Base-by-base conservation (phyloP, 768 basidiomycete genomes). In the Chalciporus pseudorubinellus region DNA sequence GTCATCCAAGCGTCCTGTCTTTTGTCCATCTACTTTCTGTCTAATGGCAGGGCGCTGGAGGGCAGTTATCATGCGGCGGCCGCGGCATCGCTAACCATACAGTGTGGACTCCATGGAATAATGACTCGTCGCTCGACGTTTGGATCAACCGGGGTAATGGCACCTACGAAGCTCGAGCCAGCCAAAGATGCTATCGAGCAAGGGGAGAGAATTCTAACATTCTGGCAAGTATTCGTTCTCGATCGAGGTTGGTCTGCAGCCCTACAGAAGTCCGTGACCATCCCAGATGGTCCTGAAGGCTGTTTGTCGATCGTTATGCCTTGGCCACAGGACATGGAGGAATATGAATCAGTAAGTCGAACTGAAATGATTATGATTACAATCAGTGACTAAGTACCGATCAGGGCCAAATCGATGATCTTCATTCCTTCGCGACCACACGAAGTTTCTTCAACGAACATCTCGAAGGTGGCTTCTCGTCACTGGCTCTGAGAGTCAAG, bases 211-310 rank as follows among this genome's bases (percentile, higher is more conserved):
- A 83, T 89, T 50, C 67, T 84, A 34, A 77, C 88, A 0, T 92
- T 92, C 59, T 92, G 89, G 89, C 87, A 90, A 63, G 86, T 88
- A 11, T 92, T 83, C 68, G 81, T 82, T 59, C 73, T 91, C 56
- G 89, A 92, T 67, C 80, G 84, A 26, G 89, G 87, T 62, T 90
- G 88, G 87, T 88, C 88, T 19, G 82, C 85, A 6, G 79, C 82
- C 10, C 76, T 90, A 6, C 83, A 81, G 26, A 84, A 84, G 54
- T 86, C 87, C 5, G 72, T 75, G 10, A 73, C 82, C 38, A 81
- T 91, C 38, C 79, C 82, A 14, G 87, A 91, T 57, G 79, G 80
- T 44, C 72, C 76, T 31, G 77, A 81, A 48, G 72, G 77, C 11
- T 77, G 73, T 57, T 74, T 80, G 39, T 74, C 84, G 18, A 84